Percentiles rank a stretch among this genome's conserved stretches.
These are phyloP conservation scores for Chaetomium strumarium DNA, from an alignment of 2,329 filamentous ascomycete species.

Conservation along the genomic window DNA sequence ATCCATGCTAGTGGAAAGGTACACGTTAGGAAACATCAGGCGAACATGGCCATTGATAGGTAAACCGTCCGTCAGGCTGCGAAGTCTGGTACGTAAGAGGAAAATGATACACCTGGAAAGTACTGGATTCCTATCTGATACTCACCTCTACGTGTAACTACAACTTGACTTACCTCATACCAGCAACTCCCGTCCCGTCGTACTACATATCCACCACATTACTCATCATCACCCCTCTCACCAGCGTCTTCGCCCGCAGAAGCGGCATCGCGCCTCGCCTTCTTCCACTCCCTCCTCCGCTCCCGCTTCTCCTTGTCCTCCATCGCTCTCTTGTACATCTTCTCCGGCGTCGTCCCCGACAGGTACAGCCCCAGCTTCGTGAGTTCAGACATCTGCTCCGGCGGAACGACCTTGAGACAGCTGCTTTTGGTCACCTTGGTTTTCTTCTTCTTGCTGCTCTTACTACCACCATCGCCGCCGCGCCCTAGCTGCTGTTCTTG, in stretches of 20 bases:
- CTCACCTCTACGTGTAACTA: no score
- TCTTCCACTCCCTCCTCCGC: background rate
- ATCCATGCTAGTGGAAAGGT: no score
- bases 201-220: no score
- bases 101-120: no score
- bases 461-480: background rate
- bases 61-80: no score
- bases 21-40: no score
- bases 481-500: no score
- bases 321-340: constrained; percentile 5
- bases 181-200: background rate
- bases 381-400: background rate
- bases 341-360: constrained; percentile 9
- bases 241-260: background rate
- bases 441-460: background rate
- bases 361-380: constrained; percentile 8
- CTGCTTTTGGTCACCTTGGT: background rate
- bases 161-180: no score
- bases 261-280: background rate
- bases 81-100: no score
- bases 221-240: background rate
- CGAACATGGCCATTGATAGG: no score
- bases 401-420: background rate
- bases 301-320: constrained; percentile 2
- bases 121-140: no score